A percentile compares a stretch with the other conserved stretches of the same genome.
phyloP scores from a whole-genome alignment of 805 yeast species.

The Cyberlindnera suaveolens region DNA sequence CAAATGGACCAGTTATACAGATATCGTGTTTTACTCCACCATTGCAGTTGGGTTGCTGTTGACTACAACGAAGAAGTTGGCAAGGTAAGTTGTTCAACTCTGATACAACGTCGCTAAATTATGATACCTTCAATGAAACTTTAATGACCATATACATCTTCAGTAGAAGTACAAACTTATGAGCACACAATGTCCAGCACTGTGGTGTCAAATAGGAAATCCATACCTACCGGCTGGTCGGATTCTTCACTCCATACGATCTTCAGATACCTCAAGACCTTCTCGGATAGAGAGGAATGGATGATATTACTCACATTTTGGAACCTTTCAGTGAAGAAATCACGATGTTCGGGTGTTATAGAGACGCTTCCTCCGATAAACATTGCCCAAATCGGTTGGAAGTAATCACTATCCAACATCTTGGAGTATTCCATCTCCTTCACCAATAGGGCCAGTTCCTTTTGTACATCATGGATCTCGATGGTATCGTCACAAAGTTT shows the following conservation, averaged over 20 bases:
- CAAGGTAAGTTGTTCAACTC: neutral
- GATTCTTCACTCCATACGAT: conserved; percentile 20
- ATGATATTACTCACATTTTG: conserved; percentile 11
- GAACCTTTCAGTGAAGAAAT: conserved; percentile 9
- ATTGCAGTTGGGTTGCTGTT: conserved; percentile 11
- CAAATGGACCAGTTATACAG: conserved; percentile 4
- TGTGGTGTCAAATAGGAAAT: conserved; percentile 21
- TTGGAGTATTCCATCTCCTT: conserved; percentile 8
- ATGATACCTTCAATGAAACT: no score
- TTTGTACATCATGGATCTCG: conserved; percentile 9
- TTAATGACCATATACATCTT: no score
- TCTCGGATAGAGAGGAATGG: conserved; percentile 16
- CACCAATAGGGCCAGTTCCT: conserved; percentile 10
- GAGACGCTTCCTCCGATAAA: conserved; percentile 21
- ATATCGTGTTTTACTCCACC: conserved; percentile 10
- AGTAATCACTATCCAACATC: conserved; percentile 3
- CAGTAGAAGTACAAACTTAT: neutral
- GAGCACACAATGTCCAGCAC: conserved; percentile 21
- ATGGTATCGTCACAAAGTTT: conserved; percentile 10
- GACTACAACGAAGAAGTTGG: conserved; percentile 4
- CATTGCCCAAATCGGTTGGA: conserved; percentile 20
- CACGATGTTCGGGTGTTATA: conserved; percentile 8
- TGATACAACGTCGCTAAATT: no score
- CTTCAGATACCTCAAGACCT: conserved; percentile 19
- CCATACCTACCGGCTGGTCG: conserved; percentile 14